phyloP scores from a whole-genome alignment of 2,329 filamentous ascomycete species.

The Diaporthe longicolla region DNA sequence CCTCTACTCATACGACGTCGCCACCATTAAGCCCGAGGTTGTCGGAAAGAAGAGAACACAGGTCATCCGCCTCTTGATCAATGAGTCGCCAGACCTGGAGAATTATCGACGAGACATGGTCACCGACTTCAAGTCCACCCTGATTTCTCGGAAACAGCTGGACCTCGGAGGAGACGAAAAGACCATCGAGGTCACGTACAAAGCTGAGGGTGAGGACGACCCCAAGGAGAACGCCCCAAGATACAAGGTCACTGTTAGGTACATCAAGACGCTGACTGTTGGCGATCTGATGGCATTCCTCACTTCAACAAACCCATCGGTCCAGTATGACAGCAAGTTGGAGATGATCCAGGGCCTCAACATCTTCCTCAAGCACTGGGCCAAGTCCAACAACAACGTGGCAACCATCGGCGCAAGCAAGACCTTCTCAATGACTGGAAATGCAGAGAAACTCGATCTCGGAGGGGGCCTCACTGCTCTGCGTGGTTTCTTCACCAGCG shows the following conservation, averaged over 20 bases:
- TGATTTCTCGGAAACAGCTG: conserved; percentile 49
- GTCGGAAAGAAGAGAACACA: conserved; percentile 44
- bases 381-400: conserved; percentile 47
- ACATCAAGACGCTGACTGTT: conserved; percentile 47
- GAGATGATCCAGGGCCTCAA: conserved; percentile 79
- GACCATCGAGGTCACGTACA: conserved; percentile 46
- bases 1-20: conserved; percentile 46
- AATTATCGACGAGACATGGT: conserved; percentile 45
- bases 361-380: conserved; percentile 69
- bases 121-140: conserved; percentile 53
- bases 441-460: conserved; percentile 44
- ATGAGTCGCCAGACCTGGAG: conserved; percentile 43
- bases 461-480: conserved; percentile 49
- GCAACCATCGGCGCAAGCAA: conserved; percentile 50
- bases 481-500: conserved; percentile 54
- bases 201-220: conserved; percentile 50
- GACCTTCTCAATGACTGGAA: conserved; percentile 46
- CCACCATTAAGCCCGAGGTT: conserved; percentile 39
- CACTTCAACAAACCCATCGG: conserved; percentile 46
- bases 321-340: conserved; percentile 46
- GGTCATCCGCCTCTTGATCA: conserved; percentile 47
- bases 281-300: conserved; percentile 48
- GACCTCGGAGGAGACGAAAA: conserved; percentile 25
- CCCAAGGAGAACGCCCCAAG: conserved; percentile 41
- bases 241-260: conserved; percentile 47